Evolutionary conservation across 257 asterid species (phyloP).

Genomic region (Primulina huaijiensis): DNA sequence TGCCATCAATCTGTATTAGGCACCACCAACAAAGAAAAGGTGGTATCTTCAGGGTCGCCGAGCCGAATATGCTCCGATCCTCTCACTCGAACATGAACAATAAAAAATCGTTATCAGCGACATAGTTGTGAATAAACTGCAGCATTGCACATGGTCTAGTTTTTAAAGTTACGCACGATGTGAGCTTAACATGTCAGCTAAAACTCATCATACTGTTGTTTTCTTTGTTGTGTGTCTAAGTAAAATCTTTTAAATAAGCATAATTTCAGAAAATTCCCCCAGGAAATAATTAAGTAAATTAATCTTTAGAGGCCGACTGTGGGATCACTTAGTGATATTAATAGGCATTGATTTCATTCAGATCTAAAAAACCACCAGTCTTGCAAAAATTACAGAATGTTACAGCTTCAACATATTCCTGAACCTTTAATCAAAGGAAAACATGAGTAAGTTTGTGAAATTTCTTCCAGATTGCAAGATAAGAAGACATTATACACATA

Average conservation of each 20-base stretch:
- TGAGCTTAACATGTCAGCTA: conserved; percentile 15
- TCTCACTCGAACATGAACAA: conserved; percentile 25
- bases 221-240: neutral
- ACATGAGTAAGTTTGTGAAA: conserved; percentile 17
- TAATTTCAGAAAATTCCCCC: conserved; percentile 52
- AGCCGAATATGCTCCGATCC: too few species aligned
- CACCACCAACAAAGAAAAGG: too few species aligned
- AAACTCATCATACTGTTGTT: conserved; percentile 10
- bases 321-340: conserved; percentile 59
- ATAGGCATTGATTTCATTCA: conserved; percentile 72
- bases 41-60: too few species aligned
- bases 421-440: conserved; percentile 52
- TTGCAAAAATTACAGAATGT: conserved; percentile 82
- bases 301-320: conserved; percentile 86
- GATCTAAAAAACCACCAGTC: conserved; percentile 66
- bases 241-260: neutral
- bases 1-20: too few species aligned
- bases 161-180: conserved; percentile 1
- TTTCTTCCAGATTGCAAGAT: conserved; percentile 8
- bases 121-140: conserved; percentile 7
- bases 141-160: neutral
- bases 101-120: conserved; percentile 7
- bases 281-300: conserved; percentile 72
- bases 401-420: conserved; percentile 96
- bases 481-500: conserved; percentile 26